phyloP scores from a whole-genome alignment of 352 stramenopile species.

The Pythium volutum region DNA sequence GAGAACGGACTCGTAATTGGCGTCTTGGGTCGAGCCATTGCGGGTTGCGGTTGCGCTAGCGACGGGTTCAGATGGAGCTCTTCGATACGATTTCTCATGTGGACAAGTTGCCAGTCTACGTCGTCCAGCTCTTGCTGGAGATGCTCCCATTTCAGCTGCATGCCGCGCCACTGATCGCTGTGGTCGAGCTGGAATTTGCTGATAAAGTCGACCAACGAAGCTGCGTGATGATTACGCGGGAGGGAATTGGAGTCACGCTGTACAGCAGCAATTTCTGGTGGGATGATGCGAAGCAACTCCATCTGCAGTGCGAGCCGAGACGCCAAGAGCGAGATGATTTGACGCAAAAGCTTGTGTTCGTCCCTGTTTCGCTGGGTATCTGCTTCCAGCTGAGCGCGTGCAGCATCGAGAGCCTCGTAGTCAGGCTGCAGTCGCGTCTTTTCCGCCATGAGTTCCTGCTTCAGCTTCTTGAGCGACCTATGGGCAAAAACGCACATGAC shows the following conservation, averaged over 20 bases:
- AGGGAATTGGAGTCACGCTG: not conserved
- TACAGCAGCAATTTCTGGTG: constrained; percentile 9
- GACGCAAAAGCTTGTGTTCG: constrained; percentile 41
- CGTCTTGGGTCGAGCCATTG: constrained; percentile 6
- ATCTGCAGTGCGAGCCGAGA: constrained; percentile 45
- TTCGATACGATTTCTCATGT: constrained; percentile 56
- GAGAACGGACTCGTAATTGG: constrained; percentile 50
- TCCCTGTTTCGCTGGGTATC: constrained; percentile 26
- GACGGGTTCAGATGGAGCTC: constrained; percentile 38
- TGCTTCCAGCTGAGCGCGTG: not conserved
- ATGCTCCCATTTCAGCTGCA: constrained; percentile 46
- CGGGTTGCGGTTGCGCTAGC: not conserved
- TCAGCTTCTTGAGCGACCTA: constrained; percentile 46
- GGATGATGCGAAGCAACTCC: constrained; percentile 38
- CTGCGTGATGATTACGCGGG: not conserved
- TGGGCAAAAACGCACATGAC: not conserved
- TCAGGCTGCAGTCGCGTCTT: constrained; percentile 33
- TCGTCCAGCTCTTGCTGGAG: constrained; percentile 46
- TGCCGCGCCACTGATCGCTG: constrained; percentile 34
- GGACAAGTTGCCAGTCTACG: constrained; percentile 60
- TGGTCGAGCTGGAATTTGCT: constrained; percentile 29
- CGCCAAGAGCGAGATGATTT: constrained; percentile 45
- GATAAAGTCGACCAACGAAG: constrained; percentile 29
- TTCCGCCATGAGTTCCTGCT: constrained; percentile 30
- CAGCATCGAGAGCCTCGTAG: constrained; percentile 6